Base-by-base conservation (phyloP, 208 protist species). In the Acanthamoeba sp. region DNA sequence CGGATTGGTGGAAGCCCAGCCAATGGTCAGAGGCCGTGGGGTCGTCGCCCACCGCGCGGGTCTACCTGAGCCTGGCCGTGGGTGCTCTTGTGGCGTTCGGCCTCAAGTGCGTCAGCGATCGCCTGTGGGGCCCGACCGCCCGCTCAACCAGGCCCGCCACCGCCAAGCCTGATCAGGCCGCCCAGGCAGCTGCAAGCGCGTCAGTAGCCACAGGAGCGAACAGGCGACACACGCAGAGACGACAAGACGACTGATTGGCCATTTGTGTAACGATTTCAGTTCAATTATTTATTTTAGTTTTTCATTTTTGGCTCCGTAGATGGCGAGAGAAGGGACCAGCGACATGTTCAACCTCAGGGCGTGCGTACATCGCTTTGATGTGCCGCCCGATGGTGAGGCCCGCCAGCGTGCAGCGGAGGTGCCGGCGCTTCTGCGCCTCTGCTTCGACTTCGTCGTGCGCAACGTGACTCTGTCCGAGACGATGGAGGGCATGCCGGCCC, bases 381-480 rank as follows among this genome's bases (percentile, higher is more conserved):
- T 24, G 14, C 1, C 36, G 16, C 29, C 16, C 1, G 66, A 42
- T 6, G 29, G 1, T 34, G 7, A n/a, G 22, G 16, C 55, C 55
- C 55, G 55, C 0, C 24, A 22, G 55, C 22, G 9, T 62, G 20
- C 14, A n/a, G 2, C 22, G 24, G 20, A n/a, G 0, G 55, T 84
- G 40, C 73, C 73, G 1, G 22, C 73, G 16, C 38, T 52, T 0
- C 27, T 84, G 38, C 73, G 73, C 6, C 73, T 84, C 40, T 45
- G 34, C 27, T 84, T 84, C 73, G 73, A 84, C 40, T 22, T 84
- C 1, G 22, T 84, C 27, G 38, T 84, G 73, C 73, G 40, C 73
- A 7, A 84, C 73, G 22, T 52, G 10, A 2, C 9, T 7, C 40
- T 34, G 22, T 84, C 38, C 42, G 73, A 84, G 38, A 52, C 73